These are phyloP conservation scores for Quercus ilex DNA, from an alignment of 306 rosid species.

Conservation along the genomic window DNA sequence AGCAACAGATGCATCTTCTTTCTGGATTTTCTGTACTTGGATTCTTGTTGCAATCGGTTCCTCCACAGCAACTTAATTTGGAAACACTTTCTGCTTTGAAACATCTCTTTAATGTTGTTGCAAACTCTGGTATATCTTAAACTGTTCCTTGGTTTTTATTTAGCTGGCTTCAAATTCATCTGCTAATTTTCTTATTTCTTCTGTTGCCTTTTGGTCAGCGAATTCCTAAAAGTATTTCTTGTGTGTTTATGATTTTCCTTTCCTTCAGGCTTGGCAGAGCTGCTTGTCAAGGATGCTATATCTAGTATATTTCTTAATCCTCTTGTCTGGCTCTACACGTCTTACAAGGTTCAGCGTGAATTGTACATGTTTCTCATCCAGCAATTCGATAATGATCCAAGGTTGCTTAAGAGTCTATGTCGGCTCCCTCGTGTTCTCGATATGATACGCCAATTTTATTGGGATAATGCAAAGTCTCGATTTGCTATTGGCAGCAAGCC, in stretches of 20 bases:
- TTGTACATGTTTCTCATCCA: constrained; percentile 92
- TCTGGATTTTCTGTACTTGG: constrained; percentile 96
- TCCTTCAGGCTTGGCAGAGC: constrained; percentile 65
- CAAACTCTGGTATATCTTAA: constrained; percentile 59
- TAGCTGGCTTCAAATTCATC: neutral
- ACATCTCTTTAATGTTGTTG: constrained; percentile 71
- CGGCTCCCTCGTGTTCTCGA: constrained; percentile 86
- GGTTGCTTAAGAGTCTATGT: constrained; percentile 75
- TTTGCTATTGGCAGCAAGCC: constrained; percentile 49
- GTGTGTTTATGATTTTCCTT: constrained; percentile 10
- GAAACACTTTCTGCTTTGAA: constrained; percentile 88
- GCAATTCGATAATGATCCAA: constrained; percentile 90
- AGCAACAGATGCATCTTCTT: constrained; percentile 96
- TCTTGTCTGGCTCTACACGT: constrained; percentile 73
- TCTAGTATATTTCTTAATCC: constrained; percentile 89
- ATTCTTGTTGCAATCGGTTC: constrained; percentile 87
- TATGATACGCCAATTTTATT: constrained; percentile 71
- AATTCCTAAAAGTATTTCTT: constrained; percentile 18
- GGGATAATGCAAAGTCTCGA: constrained; percentile 59
- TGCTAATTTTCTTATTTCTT: neutral
- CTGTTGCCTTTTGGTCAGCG: neutral
- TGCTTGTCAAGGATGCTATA: constrained; percentile 80
- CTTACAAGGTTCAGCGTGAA: constrained; percentile 87
- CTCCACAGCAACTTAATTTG: constrained; percentile 73
- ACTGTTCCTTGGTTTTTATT: neutral